These are phyloP conservation scores for Trichosporon sp. DNA, from an alignment of 1,284 basidiomycete species.

Conservation along the genomic window DNA sequence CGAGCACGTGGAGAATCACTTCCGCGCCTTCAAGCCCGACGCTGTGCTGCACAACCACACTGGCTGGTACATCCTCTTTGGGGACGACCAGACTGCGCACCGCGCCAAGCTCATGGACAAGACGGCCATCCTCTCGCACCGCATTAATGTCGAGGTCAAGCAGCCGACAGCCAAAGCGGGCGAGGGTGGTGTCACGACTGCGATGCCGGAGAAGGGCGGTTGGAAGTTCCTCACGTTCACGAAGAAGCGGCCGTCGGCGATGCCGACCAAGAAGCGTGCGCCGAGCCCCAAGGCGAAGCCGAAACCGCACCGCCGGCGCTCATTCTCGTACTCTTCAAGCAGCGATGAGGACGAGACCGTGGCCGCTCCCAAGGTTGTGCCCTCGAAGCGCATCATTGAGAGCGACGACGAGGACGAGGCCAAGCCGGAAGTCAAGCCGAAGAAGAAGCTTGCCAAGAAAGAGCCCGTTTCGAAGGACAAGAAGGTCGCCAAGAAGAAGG, in stretches of 20 bases:
- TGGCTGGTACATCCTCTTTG: slow-evolving; percentile 55
- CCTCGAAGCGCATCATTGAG: slow-evolving; percentile 22
- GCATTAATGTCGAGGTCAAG: slow-evolving; percentile 40
- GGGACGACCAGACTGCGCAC: slow-evolving; percentile 39
- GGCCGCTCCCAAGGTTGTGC: not conserved
- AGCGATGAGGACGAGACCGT: slow-evolving; percentile 30
- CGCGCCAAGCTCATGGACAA: slow-evolving; percentile 45
- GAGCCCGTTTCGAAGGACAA: slow-evolving; percentile 33
- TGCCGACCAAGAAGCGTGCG: slow-evolving; percentile 38
- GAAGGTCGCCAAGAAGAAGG: slow-evolving; percentile 24
- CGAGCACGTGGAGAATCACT: slow-evolving; percentile 47
- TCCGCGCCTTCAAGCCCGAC: slow-evolving; percentile 52
- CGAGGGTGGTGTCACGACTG: slow-evolving; percentile 24
- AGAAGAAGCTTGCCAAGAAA: slow-evolving; percentile 44
- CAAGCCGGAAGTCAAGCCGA: slow-evolving; percentile 31
- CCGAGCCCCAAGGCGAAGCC: slow-evolving; percentile 32
- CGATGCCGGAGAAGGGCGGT: slow-evolving; percentile 31
- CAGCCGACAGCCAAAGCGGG: slow-evolving; percentile 31
- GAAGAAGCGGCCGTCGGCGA: slow-evolving; percentile 14
- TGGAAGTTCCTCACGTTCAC: slow-evolving; percentile 48
- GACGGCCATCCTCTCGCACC: slow-evolving; percentile 43
- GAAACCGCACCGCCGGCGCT: slow-evolving; percentile 23
- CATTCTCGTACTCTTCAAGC: slow-evolving; percentile 35
- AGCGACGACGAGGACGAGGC: slow-evolving; percentile 20
- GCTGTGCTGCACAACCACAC: slow-evolving; percentile 39